Conservation (phyloP, 768 basidiomycete genomes). For the Chiua virens region DNA sequence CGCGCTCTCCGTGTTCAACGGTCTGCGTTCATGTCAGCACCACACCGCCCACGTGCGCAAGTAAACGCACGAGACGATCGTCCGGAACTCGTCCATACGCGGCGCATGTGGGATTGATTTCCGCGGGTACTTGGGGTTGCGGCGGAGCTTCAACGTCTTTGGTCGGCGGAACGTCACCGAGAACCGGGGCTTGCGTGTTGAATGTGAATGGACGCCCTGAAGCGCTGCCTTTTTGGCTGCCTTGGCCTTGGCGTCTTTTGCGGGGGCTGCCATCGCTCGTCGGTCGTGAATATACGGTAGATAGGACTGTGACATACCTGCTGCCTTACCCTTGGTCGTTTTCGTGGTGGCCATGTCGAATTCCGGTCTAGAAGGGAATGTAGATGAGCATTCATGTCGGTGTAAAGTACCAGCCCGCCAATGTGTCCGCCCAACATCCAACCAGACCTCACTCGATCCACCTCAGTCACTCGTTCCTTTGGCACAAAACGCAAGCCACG, state of each 20-base stretch:
- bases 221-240: constrained; percentile 95
- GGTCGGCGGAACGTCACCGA: constrained; percentile 95
- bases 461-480: neutral
- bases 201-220: constrained; percentile 77
- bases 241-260: constrained; percentile 73
- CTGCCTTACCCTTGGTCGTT: constrained; percentile 60
- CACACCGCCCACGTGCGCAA: too few relatives aligned
- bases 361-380: constrained; percentile 9
- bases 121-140: constrained; percentile 92
- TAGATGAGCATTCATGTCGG: constrained; percentile 3
- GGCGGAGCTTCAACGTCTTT: constrained; percentile 83
- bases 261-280: neutral
- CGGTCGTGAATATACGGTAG: constrained; percentile 28
- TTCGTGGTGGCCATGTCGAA: constrained; percentile 68
- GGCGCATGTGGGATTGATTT: constrained; percentile 91
- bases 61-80: constrained; percentile 87
- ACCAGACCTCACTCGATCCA: constrained; percentile 20
- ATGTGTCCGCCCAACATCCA: constrained; percentile 15
- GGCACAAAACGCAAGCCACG: neutral
- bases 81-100: constrained; percentile 95
- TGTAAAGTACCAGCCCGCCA: neutral
- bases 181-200: constrained; percentile 76
- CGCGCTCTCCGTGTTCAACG: constrained; percentile 92
- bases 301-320: constrained; percentile 32
- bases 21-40: constrained; percentile 41